phyloP scores from a whole-genome alignment of 768 basidiomycete genomes.

The Auriculariales sp. region DNA sequence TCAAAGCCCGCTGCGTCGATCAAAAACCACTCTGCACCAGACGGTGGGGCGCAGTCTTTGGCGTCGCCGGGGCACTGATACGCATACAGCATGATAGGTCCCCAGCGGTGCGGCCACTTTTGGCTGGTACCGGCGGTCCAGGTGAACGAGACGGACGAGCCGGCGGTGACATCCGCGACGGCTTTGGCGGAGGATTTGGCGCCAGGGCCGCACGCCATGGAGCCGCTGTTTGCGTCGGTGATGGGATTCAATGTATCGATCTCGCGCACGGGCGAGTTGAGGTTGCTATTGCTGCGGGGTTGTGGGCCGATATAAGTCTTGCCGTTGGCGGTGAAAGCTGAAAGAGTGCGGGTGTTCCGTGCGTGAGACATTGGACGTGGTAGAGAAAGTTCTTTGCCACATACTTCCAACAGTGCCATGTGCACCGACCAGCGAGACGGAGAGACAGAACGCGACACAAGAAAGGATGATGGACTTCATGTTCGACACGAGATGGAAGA shows the following conservation, averaged over 20 bases:
- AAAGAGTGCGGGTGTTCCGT: too few species aligned
- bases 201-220: neutral
- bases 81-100: neutral
- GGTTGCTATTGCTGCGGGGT: too few species aligned
- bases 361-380: too few species aligned
- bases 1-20: slow-evolving; percentile 38
- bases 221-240: neutral
- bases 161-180: neutral
- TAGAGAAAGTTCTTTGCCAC: too few species aligned
- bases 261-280: too few species aligned
- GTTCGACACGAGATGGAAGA: too few species aligned
- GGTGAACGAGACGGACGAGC: neutral
- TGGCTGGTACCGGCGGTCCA: neutral
- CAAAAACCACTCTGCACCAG: slow-evolving; percentile 53
- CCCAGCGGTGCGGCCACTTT: neutral
- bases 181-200: neutral
- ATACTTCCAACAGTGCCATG: too few species aligned
- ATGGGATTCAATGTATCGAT: neutral
- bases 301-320: too few species aligned
- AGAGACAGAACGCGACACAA: too few species aligned
- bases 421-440: too few species aligned
- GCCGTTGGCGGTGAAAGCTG: too few species aligned
- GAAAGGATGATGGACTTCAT: too few species aligned
- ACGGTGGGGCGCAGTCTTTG: neutral
- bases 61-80: neutral